A percentile compares a stretch with the other conserved stretches of the same genome.
These are phyloP conservation scores for Aphanomyces stellatus DNA, from an alignment of 352 stramenopile species.

Conservation along the genomic window DNA sequence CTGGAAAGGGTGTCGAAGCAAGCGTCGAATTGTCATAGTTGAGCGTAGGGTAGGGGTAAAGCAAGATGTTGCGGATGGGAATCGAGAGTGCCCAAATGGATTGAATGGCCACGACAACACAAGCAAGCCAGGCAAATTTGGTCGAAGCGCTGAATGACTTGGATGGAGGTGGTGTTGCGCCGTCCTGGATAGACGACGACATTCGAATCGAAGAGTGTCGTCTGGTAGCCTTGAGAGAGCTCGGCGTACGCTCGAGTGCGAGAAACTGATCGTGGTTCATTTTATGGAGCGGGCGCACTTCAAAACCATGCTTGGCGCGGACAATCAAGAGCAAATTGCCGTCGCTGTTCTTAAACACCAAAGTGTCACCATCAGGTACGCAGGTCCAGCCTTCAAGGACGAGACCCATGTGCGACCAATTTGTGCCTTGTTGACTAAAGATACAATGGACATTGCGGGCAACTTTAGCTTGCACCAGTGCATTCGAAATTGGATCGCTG, in stretches of 20 bases:
- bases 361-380: neutral
- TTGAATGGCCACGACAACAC: conserved; percentile 21
- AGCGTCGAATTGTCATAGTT: conserved; percentile 21
- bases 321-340: neutral
- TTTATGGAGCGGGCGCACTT: neutral
- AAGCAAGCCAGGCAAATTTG: no score
- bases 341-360: neutral
- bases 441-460: neutral
- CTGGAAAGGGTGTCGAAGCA: conserved; percentile 6
- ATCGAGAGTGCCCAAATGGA: conserved; percentile 28
- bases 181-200: neutral
- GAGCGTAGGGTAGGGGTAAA: conserved; percentile 29
- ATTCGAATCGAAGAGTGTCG: neutral
- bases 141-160: no score
- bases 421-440: neutral
- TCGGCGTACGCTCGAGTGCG: neutral
- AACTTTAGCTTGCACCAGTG: neutral
- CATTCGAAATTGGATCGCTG: neutral
- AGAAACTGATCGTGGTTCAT: neutral
- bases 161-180: neutral
- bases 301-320: neutral
- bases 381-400: neutral
- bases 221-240: neutral
- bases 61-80: conserved; percentile 32
- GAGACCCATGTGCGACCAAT: neutral